Evolutionary conservation across 345 rosid species (phyloP).

Genomic region (Aquilaria malaccensis): DNA sequence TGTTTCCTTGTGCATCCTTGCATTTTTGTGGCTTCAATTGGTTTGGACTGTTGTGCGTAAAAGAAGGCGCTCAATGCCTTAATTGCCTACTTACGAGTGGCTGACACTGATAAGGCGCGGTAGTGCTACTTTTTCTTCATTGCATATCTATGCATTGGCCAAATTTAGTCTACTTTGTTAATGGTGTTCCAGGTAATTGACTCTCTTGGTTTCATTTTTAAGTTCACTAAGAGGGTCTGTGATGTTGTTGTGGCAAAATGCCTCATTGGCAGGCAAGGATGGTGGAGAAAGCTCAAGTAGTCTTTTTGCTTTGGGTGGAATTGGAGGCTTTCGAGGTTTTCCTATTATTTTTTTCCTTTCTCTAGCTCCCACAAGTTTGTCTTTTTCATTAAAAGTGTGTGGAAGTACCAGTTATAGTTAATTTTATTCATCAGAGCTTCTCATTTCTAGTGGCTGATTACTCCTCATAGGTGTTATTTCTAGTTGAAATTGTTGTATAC

Average conservation of each 20-base stretch:
- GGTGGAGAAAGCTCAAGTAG: conserved; percentile 89
- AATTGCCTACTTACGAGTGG: conserved; percentile 79
- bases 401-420: too few relatives aligned
- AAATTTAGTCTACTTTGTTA: conserved; percentile 2
- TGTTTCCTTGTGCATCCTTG: conserved; percentile 39
- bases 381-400: too few relatives aligned
- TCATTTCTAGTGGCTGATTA: too few relatives aligned
- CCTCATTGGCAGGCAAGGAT: conserved; percentile 89
- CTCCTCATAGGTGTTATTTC: too few relatives aligned
- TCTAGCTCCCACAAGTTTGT: too few relatives aligned
- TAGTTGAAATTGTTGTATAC: too few relatives aligned
- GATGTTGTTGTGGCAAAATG: conserved; percentile 93
- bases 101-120: conserved; percentile 96
- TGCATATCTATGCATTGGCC: background rate
- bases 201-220: conserved; percentile 19
- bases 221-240: conserved; percentile 87
- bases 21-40: conserved; percentile 12
- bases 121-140: conserved; percentile 12
- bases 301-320: conserved; percentile 95
- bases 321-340: conserved; percentile 91
- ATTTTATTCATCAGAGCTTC: too few relatives aligned
- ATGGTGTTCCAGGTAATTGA: conserved; percentile 5
- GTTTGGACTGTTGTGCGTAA: conserved; percentile 24
- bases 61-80: conserved; percentile 97
- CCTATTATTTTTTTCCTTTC: conserved; percentile 38